Conservation (phyloP, 345 rosid genomes). For the Sisymbrium irio region DNA sequence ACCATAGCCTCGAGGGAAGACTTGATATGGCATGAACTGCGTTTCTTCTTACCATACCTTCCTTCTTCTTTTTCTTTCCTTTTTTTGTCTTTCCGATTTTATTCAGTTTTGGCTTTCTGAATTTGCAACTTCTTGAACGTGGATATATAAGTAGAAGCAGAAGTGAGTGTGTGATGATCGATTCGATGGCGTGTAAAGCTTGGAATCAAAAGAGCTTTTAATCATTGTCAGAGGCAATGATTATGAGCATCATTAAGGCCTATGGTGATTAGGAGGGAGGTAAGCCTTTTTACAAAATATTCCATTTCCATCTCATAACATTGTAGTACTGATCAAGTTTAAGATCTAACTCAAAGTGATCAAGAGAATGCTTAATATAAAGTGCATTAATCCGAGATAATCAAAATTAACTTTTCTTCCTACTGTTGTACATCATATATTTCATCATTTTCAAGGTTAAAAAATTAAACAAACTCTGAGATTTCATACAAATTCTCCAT, state of each 20-base stretch:
- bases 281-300: slow-evolving; percentile 2
- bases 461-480: neutral
- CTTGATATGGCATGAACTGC: slow-evolving; percentile 23
- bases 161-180: slow-evolving; percentile 26
- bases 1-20: slow-evolving; percentile 32
- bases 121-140: slow-evolving; percentile 10
- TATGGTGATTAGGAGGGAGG: slow-evolving; percentile 22
- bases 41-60: slow-evolving; percentile 30
- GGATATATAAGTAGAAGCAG: slow-evolving; percentile 21
- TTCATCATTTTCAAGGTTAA: neutral
- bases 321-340: neutral
- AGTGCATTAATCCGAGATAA: neutral
- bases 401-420: neutral
- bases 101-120: neutral
- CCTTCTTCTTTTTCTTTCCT: neutral
- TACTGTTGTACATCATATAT: neutral
- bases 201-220: slow-evolving; percentile 27
- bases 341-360: slow-evolving; percentile 17
- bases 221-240: slow-evolving; percentile 38
- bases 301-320: slow-evolving; percentile 1
- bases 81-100: neutral
- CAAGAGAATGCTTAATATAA: neutral
- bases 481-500: neutral
- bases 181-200: slow-evolving; percentile 35
- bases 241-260: slow-evolving; percentile 34